A percentile compares a stretch with the other conserved stretches of the same genome.
phyloP scores from a whole-genome alignment of 2,329 filamentous ascomycete species.

The Talaromyces sp. region DNA sequence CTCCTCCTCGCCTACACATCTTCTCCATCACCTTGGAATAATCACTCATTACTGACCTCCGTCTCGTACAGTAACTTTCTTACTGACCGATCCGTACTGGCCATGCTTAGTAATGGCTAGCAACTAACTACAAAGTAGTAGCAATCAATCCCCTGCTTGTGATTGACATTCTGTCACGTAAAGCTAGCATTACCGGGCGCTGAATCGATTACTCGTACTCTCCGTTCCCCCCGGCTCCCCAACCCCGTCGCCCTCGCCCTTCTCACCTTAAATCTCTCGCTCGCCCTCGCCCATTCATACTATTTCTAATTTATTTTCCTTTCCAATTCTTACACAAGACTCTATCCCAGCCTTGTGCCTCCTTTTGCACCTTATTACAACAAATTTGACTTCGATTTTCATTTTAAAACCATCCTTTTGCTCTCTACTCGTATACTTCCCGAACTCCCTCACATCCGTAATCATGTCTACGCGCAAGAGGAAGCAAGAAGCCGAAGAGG shows the following conservation, averaged over 20 bases:
- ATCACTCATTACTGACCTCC: not conserved
- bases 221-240: conserved; percentile 7
- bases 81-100: not conserved
- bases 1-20: not conserved
- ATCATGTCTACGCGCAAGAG: conserved; percentile 49
- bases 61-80: not conserved
- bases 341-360: not conserved
- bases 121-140: not conserved
- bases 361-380: not conserved
- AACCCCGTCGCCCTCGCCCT: conserved; percentile 7
- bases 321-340: not conserved
- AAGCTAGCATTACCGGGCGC: not conserved
- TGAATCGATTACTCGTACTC: conserved; percentile 3
- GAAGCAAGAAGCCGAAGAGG: conserved; percentile 49
- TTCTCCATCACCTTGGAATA: not conserved
- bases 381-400: not conserved
- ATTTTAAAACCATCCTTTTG: not conserved
- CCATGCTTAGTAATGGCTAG: not conserved
- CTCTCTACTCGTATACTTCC: not conserved
- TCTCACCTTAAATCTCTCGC: conserved; percentile 1
- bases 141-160: not conserved
- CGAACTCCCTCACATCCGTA: conserved; percentile 5
- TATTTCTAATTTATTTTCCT: not conserved
- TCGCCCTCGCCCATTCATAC: not conserved
- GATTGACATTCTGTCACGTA: conserved; percentile 8